Evolutionary conservation across 2,329 filamentous ascomycete genomes (phyloP).

Genomic region (Botrytis byssoidea): DNA sequence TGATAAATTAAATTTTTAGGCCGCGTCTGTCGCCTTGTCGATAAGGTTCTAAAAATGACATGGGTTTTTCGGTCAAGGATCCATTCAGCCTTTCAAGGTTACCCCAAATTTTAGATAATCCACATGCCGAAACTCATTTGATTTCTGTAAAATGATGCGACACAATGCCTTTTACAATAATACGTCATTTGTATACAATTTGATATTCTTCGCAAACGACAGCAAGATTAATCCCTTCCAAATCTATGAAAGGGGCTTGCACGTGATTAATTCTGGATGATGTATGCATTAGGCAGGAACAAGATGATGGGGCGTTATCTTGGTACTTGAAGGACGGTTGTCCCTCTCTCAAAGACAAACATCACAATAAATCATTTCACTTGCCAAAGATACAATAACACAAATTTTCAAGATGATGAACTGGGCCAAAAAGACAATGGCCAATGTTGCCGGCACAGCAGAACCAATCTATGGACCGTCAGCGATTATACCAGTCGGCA

Average conservation of each 20-base stretch:
- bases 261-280: conserved; percentile 4
- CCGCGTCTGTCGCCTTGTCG: conserved; percentile 15
- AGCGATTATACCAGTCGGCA: conserved; percentile 81
- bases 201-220: conserved; percentile 7
- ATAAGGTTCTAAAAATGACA: conserved; percentile 15
- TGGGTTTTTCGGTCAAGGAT: neutral
- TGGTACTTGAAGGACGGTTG: conserved; percentile 8
- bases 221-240: conserved; percentile 10
- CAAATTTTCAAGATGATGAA: conserved; percentile 68
- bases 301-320: conserved; percentile 16
- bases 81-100: conserved; percentile 10
- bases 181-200: conserved; percentile 16
- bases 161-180: conserved; percentile 5
- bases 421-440: conserved; percentile 88
- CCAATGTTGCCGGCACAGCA: conserved; percentile 87
- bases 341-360: conserved; percentile 3
- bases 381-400: neutral
- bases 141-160: conserved; percentile 11
- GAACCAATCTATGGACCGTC: conserved; percentile 92
- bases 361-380: conserved; percentile 10
- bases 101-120: conserved; percentile 14
- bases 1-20: conserved; percentile 12
- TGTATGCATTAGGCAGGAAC: conserved; percentile 11
- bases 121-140: conserved; percentile 1
- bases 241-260: neutral